Evolutionary conservation across 768 basidiomycete species (phyloP).

Genomic region (Mycena rosella): DNA sequence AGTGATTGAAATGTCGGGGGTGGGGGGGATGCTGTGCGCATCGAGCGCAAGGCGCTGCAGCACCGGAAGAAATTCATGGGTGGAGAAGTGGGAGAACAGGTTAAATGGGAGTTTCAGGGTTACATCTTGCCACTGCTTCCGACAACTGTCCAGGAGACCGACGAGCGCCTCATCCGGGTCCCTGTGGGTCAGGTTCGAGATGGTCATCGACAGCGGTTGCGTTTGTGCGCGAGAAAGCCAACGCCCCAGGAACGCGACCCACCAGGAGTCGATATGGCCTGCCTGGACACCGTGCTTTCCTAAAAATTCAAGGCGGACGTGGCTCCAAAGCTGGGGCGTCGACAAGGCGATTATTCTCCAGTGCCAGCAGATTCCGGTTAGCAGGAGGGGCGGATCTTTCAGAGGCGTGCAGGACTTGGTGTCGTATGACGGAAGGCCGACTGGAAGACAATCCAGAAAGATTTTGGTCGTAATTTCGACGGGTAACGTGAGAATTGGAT

Average conservation of each 20-base stretch:
- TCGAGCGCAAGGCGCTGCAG: conserved; percentile 17
- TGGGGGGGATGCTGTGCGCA: conserved; percentile 5
- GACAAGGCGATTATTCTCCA: conserved; percentile 23
- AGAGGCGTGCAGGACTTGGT: background rate
- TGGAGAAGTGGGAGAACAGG: background rate
- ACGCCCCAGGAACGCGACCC: conserved; percentile 10
- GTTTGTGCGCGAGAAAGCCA: conserved; percentile 21
- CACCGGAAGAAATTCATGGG: background rate
- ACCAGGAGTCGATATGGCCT: conserved; percentile 22
- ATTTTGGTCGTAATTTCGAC: conserved; percentile 30
- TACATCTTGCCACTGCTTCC: conserved; percentile 12
- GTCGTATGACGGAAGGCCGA: background rate
- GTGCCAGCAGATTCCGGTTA: conserved; percentile 18
- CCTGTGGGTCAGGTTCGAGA: conserved; percentile 6
- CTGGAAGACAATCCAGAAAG: conserved; percentile 10
- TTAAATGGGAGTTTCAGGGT: conserved; percentile 21
- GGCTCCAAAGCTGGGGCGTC: conserved; percentile 15
- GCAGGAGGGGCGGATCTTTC: background rate
- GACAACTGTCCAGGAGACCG: conserved; percentile 10
- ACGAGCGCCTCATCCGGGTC: conserved; percentile 12
- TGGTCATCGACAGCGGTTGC: conserved; percentile 11
- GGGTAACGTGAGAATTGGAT: conserved; percentile 18
- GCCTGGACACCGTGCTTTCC: background rate
- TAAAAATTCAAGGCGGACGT: conserved; percentile 10
- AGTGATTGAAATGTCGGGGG: background rate